Conservation (phyloP, 164 flowering plant genomes). For the Malania oleifera region DNA sequence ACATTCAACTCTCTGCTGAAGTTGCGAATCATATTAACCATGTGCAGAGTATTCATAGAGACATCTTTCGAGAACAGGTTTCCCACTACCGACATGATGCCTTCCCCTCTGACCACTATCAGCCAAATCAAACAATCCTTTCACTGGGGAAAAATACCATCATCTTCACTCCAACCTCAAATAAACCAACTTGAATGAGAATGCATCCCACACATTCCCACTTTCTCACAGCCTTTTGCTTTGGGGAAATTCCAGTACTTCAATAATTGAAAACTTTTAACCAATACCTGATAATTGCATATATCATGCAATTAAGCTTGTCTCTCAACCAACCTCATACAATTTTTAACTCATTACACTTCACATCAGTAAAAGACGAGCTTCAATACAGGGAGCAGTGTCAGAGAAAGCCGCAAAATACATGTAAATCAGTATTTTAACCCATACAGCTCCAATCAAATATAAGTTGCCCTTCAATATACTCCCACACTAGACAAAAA, state of each 20-base stretch:
- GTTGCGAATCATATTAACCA: constrained; percentile 3
- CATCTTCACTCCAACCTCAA: background rate
- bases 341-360: background rate
- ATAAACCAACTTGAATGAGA: background rate
- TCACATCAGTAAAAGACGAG: background rate
- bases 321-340: background rate
- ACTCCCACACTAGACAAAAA: background rate
- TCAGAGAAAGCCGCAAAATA: background rate
- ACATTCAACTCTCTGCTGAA: constrained; percentile 4
- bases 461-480: background rate
- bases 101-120: background rate
- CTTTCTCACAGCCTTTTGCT: too few relatives aligned
- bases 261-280: background rate
- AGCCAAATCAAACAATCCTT: constrained; percentile 7
- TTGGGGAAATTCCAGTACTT: too few relatives aligned
- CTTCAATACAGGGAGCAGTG: background rate
- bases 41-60: background rate
- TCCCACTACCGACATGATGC: background rate
- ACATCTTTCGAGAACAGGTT: background rate
- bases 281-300: background rate
- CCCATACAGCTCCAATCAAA: background rate
- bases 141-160: background rate
- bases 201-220: background rate
- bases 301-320: background rate
- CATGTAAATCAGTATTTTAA: background rate